A percentile compares a stretch with the other conserved stretches of the same genome.
phyloP scores from a whole-genome alignment of 768 basidiomycete genomes.

The Suillus cothurnatus region DNA sequence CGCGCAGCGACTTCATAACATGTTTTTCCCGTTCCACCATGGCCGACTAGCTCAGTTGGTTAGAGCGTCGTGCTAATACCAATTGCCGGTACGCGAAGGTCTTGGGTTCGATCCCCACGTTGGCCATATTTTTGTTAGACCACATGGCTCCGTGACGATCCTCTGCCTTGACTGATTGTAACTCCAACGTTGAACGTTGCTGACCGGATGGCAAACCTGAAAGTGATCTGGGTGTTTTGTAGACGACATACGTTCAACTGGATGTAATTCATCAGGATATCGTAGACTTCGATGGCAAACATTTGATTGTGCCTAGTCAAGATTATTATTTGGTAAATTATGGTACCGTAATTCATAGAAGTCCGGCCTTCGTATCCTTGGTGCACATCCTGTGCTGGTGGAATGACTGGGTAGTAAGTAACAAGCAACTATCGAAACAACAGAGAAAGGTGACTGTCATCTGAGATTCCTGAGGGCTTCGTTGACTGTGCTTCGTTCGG shows the following conservation, averaged over 20 bases:
- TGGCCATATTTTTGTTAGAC: conserved; percentile 46
- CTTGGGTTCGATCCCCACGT: conserved; percentile 82
- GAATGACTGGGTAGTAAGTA: background rate
- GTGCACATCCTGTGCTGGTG: background rate
- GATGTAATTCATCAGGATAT: background rate
- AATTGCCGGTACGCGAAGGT: conserved; percentile 59
- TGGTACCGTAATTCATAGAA: background rate
- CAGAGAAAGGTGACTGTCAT: conserved; percentile 16
- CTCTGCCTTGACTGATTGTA: no score
- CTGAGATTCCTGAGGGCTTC: conserved; percentile 50
- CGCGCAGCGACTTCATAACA: background rate
- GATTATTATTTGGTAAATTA: background rate
- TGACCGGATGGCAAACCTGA: background rate
- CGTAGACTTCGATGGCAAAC: background rate
- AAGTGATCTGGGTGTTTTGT: background rate
- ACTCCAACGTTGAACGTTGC: background rate
- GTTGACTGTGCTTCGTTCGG: conserved; percentile 71
- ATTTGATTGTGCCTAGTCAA: background rate
- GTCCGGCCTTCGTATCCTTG: background rate
- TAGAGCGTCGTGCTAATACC: conserved; percentile 84
- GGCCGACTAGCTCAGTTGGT: conserved; percentile 94
- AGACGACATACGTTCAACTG: background rate
- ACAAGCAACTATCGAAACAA: background rate
- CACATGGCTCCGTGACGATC: no score
- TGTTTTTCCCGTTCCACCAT: background rate